Percentiles rank a stretch among this genome's conserved stretches.
Evolutionary conservation across 2,329 filamentous ascomycete species (phyloP).

Genomic region (Pseudogymnoascus sp.): DNA sequence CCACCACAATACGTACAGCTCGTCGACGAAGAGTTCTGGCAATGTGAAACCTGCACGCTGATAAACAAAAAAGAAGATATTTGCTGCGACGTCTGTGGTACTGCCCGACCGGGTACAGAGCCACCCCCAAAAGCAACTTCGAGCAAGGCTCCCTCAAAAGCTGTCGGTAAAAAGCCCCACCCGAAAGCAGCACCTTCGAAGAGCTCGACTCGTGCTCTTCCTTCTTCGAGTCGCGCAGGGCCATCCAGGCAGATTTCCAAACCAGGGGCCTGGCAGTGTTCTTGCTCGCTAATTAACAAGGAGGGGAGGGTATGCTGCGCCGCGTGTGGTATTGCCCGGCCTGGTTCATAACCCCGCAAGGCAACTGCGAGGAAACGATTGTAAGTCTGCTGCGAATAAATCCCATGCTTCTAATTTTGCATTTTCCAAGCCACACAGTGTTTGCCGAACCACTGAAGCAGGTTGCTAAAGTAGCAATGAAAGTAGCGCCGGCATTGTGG

Average conservation of each 20-base stretch:
- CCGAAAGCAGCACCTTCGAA: background rate
- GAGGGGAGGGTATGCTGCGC: background rate
- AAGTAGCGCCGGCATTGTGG: too few relatives aligned
- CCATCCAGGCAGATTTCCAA: background rate
- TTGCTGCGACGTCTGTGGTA: slow-evolving; percentile 50
- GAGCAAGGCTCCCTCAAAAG: background rate
- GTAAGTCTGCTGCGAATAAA: background rate
- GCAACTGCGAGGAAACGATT: background rate
- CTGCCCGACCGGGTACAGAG: background rate
- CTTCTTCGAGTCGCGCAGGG: background rate
- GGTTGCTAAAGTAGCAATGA: too few relatives aligned
- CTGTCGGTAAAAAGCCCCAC: background rate
- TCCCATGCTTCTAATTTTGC: background rate
- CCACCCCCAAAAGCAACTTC: background rate
- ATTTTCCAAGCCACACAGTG: background rate
- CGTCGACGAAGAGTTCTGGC: slow-evolving; percentile 37
- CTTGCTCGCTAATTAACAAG: background rate
- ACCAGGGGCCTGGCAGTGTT: background rate
- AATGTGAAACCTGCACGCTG: slow-evolving; percentile 52
- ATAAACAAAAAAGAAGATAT: slow-evolving; percentile 51
- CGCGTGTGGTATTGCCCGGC: background rate
- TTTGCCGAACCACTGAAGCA: too few relatives aligned
- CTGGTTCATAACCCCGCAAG: background rate
- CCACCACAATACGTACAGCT: slow-evolving; percentile 27
- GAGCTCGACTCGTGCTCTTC: background rate